phyloP scores from a whole-genome alignment of 208 protist species.

The Trypanosoma boissoni region DNA sequence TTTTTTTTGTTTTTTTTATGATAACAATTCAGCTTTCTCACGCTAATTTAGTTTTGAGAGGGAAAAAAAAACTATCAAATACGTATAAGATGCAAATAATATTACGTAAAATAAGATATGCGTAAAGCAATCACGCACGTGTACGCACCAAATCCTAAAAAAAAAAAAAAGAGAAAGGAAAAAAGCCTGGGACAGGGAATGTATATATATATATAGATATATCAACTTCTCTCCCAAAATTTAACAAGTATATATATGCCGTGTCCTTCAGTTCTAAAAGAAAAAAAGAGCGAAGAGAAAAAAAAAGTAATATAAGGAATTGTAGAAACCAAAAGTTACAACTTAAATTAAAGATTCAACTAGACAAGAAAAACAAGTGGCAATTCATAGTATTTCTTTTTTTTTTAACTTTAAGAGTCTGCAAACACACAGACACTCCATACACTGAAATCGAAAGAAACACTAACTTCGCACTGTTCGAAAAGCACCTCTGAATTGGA shows the following conservation, averaged over 20 bases:
- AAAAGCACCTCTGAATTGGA: no score
- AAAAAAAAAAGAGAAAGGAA: slow-evolving; percentile 5
- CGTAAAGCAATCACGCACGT: not conserved
- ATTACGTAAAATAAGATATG: not conserved
- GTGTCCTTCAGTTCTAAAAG: not conserved
- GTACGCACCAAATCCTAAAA: not conserved
- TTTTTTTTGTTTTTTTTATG: no score
- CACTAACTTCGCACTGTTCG: no score
- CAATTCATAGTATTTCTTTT: no score
- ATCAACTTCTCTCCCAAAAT: not conserved
- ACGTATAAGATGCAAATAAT: not conserved
- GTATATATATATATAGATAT: no score
- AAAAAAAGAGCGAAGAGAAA: slow-evolving; percentile 3
- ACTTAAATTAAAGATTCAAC: not conserved
- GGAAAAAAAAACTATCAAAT: no score
- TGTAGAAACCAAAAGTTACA: not conserved
- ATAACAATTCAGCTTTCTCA: no score
- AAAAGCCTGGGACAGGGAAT: no score
- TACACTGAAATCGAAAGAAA: no score
- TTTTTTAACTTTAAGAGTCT: no score
- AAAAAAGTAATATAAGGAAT: not conserved
- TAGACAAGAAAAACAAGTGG: not conserved
- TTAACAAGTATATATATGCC: slow-evolving; percentile 5
- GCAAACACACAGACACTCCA: no score
- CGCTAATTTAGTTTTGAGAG: no score